Evolutionary conservation across 208 protist genomes (phyloP).

Genomic region (Trypanosoma cruzi): DNA sequence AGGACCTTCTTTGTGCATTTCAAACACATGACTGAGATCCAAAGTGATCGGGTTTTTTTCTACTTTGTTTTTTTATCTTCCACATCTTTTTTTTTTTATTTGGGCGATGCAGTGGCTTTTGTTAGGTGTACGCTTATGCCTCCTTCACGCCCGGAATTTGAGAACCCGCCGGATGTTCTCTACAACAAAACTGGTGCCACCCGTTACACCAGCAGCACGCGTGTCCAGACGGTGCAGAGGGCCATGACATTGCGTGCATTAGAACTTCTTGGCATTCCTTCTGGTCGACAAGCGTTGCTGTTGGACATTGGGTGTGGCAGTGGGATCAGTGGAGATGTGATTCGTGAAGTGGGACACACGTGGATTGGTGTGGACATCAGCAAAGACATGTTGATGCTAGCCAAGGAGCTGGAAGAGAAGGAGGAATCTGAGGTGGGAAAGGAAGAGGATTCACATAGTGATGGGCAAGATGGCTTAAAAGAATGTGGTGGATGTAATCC

Average conservation of each 20-base stretch:
- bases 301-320: slow-evolving; percentile 99
- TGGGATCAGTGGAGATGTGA: slow-evolving; percentile 96
- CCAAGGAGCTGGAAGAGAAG: slow-evolving; percentile 74
- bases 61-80: neutral
- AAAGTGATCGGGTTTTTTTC: no score
- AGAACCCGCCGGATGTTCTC: slow-evolving; percentile 95
- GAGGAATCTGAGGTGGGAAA: no score
- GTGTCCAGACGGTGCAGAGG: slow-evolving; percentile 97
- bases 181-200: slow-evolving; percentile 95
- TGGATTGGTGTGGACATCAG: slow-evolving; percentile 99
- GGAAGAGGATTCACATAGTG: slow-evolving; percentile 21
- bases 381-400: slow-evolving; percentile 94
- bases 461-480: neutral
- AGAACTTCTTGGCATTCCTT: slow-evolving; percentile 95
- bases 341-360: slow-evolving; percentile 93
- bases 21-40: no score
- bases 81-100: neutral
- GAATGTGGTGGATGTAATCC: slow-evolving; percentile 12
- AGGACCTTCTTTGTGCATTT: no score
- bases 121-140: slow-evolving; percentile 39
- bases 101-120: neutral
- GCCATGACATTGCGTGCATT: slow-evolving; percentile 97
- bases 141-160: slow-evolving; percentile 87
- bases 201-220: slow-evolving; percentile 95
- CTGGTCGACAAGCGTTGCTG: slow-evolving; percentile 65